Percentiles rank a stretch among this genome's conserved stretches.
Conservation (phyloP, 805 yeast genomes). For the Candida dajiaensis region DNA sequence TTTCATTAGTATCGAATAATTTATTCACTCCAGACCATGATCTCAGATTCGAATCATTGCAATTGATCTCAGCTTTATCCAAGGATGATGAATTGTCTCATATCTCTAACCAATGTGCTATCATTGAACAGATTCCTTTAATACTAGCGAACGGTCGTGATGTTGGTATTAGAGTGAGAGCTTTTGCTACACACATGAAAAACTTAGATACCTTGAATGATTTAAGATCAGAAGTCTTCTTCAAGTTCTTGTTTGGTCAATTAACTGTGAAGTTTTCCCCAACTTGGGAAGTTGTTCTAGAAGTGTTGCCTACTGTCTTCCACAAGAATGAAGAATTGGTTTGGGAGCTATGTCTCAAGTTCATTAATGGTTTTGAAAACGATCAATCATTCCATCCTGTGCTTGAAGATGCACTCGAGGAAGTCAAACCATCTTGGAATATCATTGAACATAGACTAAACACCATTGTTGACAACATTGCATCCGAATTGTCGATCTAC, state of each 20-base stretch:
- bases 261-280: slow-evolving; percentile 77
- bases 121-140: slow-evolving; percentile 70
- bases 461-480: slow-evolving; percentile 7
- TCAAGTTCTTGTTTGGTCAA: slow-evolving; percentile 59
- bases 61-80: slow-evolving; percentile 33
- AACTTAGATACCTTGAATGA: slow-evolving; percentile 20
- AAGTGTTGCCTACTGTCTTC: slow-evolving; percentile 45
- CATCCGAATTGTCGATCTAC: slow-evolving; percentile 7
- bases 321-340: slow-evolving; percentile 36
- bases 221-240: slow-evolving; percentile 29
- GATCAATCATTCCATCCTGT: slow-evolving; percentile 7
- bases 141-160: slow-evolving; percentile 70
- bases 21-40: slow-evolving; percentile 44
- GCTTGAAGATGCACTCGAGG: slow-evolving; percentile 10
- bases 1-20: slow-evolving; percentile 29
- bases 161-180: slow-evolving; percentile 61
- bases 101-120: slow-evolving; percentile 42
- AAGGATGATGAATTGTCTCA: slow-evolving; percentile 29
- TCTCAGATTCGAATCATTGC: slow-evolving; percentile 45
- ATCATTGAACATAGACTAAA: slow-evolving; percentile 17
- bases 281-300: slow-evolving; percentile 72
- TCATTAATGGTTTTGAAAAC: slow-evolving; percentile 19
- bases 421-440: slow-evolving; percentile 10
- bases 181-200: slow-evolving; percentile 40
- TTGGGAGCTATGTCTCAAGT: slow-evolving; percentile 48